These are phyloP conservation scores for Xylaria curta DNA, from an alignment of 495 filamentous ascomycete species.

Conservation along the genomic window DNA sequence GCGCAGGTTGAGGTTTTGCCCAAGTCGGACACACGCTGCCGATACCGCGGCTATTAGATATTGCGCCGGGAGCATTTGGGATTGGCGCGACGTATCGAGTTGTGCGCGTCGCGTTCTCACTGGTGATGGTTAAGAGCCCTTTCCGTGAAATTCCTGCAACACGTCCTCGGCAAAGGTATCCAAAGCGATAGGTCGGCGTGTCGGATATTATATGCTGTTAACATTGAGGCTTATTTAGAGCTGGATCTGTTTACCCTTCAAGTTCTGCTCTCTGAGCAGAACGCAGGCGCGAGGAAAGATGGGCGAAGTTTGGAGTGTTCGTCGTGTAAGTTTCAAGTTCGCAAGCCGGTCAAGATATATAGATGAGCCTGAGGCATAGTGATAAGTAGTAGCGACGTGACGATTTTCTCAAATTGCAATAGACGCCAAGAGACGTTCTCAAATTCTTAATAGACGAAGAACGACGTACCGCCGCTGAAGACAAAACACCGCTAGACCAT, in stretches of 20 bases:
- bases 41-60: neutral
- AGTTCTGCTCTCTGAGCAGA: conserved; percentile 30
- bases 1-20: conserved; percentile 2
- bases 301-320: neutral
- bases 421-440: neutral
- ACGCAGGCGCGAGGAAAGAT: conserved; percentile 1
- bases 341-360: neutral
- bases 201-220: neutral
- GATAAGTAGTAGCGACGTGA: neutral
- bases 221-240: neutral
- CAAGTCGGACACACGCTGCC: conserved; percentile 9
- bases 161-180: neutral
- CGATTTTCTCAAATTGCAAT: neutral
- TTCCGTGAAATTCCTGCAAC: neutral
- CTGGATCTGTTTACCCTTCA: neutral
- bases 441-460: neutral
- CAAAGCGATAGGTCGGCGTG: neutral
- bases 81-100: neutral
- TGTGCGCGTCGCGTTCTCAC: neutral
- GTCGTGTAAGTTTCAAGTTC: neutral
- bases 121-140: neutral
- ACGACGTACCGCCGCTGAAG: neutral
- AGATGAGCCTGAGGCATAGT: neutral
- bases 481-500: neutral
- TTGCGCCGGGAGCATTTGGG: conserved; percentile 11